phyloP scores from a whole-genome alignment of 495 filamentous ascomycete genomes.

The Aspergillus coremiiformis region DNA sequence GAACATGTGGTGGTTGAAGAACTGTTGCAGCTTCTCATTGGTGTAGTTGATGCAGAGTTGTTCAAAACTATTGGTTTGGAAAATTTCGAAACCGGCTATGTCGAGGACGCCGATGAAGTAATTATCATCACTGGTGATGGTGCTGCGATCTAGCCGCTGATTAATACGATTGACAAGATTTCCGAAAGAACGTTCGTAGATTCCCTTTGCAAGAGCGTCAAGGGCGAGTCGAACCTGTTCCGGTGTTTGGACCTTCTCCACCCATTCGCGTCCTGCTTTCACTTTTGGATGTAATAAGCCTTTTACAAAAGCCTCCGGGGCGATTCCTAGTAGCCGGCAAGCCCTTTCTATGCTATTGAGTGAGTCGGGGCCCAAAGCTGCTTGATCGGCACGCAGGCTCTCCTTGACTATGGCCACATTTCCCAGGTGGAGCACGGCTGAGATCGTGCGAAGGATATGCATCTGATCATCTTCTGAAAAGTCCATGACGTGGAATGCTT shows the following conservation, averaged over 20 bases:
- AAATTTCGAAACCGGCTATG: conserved; percentile 99
- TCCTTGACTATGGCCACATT: conserved; percentile 86
- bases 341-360: conserved; percentile 64
- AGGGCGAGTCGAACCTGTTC: conserved; percentile 88
- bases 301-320: conserved; percentile 73
- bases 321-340: conserved; percentile 78
- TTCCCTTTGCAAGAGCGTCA: conserved; percentile 90
- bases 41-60: conserved; percentile 99
- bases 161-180: conserved; percentile 91
- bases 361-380: conserved; percentile 66
- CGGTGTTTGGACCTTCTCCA: conserved; percentile 93
- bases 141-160: conserved; percentile 73
- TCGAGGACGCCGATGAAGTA: conserved; percentile 97
- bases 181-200: conserved; percentile 94
- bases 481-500: conserved; percentile 92
- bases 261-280: conserved; percentile 94
- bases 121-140: conserved; percentile 72
- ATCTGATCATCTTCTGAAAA: conserved; percentile 81
- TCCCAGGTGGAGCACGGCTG: conserved; percentile 86
- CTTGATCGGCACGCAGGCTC: conserved; percentile 84
- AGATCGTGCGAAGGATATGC: conserved; percentile 77
- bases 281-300: conserved; percentile 87
- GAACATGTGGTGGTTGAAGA: conserved; percentile 99
- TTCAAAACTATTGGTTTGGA: conserved; percentile 97
- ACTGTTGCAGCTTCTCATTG: conserved; percentile 98